Conservation (phyloP, 2,329 filamentous ascomycete species). For the Parascedosporium putredinis region DNA sequence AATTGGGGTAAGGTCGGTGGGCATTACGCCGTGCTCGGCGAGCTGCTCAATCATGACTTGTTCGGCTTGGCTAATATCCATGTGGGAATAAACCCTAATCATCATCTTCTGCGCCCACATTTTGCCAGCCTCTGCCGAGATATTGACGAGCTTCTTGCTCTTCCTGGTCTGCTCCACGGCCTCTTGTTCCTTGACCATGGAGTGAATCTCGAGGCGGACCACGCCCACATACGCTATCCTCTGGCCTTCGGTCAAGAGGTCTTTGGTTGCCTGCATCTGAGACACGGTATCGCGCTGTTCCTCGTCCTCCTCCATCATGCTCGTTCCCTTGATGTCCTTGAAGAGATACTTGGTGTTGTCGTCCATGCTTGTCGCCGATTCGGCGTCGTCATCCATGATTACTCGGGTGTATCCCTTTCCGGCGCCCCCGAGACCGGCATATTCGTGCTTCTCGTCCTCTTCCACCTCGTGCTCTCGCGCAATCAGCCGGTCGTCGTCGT, state of each 20-base stretch:
- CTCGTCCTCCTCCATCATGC: slow-evolving; percentile 59
- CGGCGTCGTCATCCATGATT: slow-evolving; percentile 86
- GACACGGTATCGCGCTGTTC: slow-evolving; percentile 76
- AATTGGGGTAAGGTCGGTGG: slow-evolving; percentile 70
- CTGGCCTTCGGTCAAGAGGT: slow-evolving; percentile 88
- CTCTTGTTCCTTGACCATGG: slow-evolving; percentile 63
- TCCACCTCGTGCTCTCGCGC: slow-evolving; percentile 71
- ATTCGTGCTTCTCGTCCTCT: slow-evolving; percentile 56
- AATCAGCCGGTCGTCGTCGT: slow-evolving; percentile 81
- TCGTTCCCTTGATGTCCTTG: slow-evolving; percentile 55
- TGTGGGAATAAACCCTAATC: slow-evolving; percentile 85
- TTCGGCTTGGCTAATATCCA: slow-evolving; percentile 87
- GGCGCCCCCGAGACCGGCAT: slow-evolving; percentile 72
- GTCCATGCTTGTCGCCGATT: slow-evolving; percentile 92
- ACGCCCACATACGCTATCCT: slow-evolving; percentile 92
- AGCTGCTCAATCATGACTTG: slow-evolving; percentile 99
- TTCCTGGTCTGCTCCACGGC: slow-evolving; percentile 37
- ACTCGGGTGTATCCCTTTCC: slow-evolving; percentile 93
- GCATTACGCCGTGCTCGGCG: slow-evolving; percentile 79
- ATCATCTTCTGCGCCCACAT: slow-evolving; percentile 99
- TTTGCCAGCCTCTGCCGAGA: slow-evolving; percentile 66
- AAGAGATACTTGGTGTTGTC: slow-evolving; percentile 96
- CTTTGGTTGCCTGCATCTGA: slow-evolving; percentile 93
- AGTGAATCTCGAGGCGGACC: slow-evolving; percentile 67
- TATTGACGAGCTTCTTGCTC: slow-evolving; percentile 60